phyloP scores from a whole-genome alignment of 1,139 yeast genomes.

The Geotrichum australiense region DNA sequence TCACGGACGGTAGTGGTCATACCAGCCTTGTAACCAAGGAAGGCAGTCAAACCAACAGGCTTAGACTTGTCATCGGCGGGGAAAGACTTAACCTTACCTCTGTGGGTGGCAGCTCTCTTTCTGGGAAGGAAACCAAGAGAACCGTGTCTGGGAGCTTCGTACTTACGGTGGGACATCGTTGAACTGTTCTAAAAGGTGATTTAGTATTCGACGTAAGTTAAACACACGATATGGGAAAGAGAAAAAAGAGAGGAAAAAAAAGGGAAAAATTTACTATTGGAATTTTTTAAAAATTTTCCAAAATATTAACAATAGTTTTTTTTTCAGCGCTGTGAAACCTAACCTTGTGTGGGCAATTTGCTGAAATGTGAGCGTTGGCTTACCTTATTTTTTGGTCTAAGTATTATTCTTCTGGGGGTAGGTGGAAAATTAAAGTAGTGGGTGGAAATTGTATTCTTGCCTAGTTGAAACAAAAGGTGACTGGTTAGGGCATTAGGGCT shows the following conservation, averaged over 20 bases:
- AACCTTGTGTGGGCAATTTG: too few species aligned
- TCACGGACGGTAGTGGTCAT: slow-evolving; percentile 99
- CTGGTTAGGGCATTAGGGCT: too few species aligned
- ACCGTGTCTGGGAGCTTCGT: slow-evolving; percentile 99
- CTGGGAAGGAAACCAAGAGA: slow-evolving; percentile 98
- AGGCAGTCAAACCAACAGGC: slow-evolving; percentile 98
- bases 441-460: too few species aligned
- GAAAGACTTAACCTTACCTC: slow-evolving; percentile 99
- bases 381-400: too few species aligned
- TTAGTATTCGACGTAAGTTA: slow-evolving; percentile 15
- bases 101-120: slow-evolving; percentile 98
- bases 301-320: too few species aligned
- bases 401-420: too few species aligned
- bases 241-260: slow-evolving; percentile 4
- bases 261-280: slow-evolving; percentile 5
- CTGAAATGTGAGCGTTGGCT: too few species aligned
- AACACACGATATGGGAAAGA: slow-evolving; percentile 13
- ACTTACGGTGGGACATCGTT: slow-evolving; percentile 97
- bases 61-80: slow-evolving; percentile 97
- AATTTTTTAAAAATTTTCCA: too few species aligned
- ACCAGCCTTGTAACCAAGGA: slow-evolving; percentile 99
- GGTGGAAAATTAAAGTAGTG: too few species aligned
- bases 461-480: too few species aligned
- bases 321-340: too few species aligned
- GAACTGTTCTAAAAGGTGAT: slow-evolving; percentile 6